Evolutionary conservation across 1,284 basidiomycete genomes (phyloP).

Genomic region (Sanguinoderma infundibulare): DNA sequence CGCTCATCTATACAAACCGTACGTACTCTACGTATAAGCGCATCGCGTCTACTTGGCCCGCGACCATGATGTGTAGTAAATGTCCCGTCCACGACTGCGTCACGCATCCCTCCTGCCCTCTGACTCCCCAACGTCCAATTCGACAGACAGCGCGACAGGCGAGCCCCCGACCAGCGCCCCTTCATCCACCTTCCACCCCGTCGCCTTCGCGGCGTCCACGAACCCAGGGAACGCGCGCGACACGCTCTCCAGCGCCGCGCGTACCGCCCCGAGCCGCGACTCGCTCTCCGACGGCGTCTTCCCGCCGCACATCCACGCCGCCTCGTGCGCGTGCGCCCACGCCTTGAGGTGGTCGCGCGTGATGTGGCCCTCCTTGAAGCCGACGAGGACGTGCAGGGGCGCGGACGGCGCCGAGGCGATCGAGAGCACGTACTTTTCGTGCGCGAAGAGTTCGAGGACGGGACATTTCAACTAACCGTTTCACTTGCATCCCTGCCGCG

Average conservation of each 20-base stretch:
- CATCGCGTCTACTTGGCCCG: too few relatives aligned
- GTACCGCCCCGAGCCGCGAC: conserved; percentile 27
- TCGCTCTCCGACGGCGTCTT: conserved; percentile 14
- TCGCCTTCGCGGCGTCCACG: conserved; percentile 32
- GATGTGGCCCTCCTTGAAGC: conserved; percentile 53
- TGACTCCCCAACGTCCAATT: conserved; percentile 1
- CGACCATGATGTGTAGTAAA: too few relatives aligned
- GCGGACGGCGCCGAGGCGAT: conserved; percentile 37
- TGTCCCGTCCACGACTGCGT: too few relatives aligned
- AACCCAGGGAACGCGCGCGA: conserved; percentile 37
- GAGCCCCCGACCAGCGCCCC: conserved; percentile 41
- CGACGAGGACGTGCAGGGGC: conserved; percentile 40
- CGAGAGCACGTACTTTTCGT: conserved; percentile 56
- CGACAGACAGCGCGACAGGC: conserved; percentile 37
- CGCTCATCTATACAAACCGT: too few relatives aligned
- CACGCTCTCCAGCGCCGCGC: conserved; percentile 29
- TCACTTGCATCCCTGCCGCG: too few relatives aligned
- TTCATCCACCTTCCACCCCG: conserved; percentile 45
- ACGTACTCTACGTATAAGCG: too few relatives aligned
- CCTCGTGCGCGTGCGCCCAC: conserved; percentile 53
- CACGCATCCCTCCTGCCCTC: conserved; percentile 10
- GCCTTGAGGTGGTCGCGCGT: conserved; percentile 56
- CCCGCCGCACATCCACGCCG: conserved; percentile 21
- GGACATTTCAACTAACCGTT: too few relatives aligned
- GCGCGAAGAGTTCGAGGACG: conserved; percentile 37